A percentile compares a stretch with the other conserved stretches of the same genome.
phyloP scores from a whole-genome alignment of 805 yeast genomes.

The Sugiyamaella mastotermitis region DNA sequence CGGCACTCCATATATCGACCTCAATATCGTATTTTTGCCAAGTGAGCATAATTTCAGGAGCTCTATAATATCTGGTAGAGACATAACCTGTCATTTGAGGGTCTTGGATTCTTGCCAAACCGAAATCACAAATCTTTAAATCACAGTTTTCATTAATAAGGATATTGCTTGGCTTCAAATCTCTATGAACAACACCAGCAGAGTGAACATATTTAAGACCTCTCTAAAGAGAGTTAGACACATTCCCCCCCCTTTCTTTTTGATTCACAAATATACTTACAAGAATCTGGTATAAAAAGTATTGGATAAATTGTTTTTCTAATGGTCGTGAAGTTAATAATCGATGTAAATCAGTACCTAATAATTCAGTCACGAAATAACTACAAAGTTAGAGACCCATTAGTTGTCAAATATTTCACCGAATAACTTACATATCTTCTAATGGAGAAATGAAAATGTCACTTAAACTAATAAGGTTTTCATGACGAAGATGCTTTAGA shows the following conservation, averaged over 20 bases:
- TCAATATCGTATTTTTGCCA: conserved; percentile 98
- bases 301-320: conserved; percentile 94
- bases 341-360: conserved; percentile 94
- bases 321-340: conserved; percentile 87
- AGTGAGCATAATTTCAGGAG: conserved; percentile 97
- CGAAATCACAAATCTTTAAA: conserved; percentile 87
- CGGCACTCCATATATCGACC: conserved; percentile 97
- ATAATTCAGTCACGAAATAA: conserved; percentile 89
- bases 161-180: conserved; percentile 74
- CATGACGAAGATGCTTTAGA: conserved; percentile 89
- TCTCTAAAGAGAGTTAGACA: no score
- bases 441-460: conserved; percentile 92
- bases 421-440: conserved; percentile 66
- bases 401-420: conserved; percentile 32
- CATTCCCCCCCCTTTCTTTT: no score
- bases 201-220: conserved; percentile 87
- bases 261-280: no score
- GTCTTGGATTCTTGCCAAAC: conserved; percentile 93
- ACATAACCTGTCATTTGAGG: conserved; percentile 99
- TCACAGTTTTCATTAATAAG: conserved; percentile 87
- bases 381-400: conserved; percentile 20
- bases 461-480: conserved; percentile 84
- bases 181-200: conserved; percentile 89
- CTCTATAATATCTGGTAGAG: conserved; percentile 90
- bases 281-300: conserved; percentile 86